A percentile compares a stretch with the other conserved stretches of the same genome.
These are phyloP conservation scores for Ganoderma boninense DNA, from an alignment of 1,284 basidiomycete species.

Conservation along the genomic window DNA sequence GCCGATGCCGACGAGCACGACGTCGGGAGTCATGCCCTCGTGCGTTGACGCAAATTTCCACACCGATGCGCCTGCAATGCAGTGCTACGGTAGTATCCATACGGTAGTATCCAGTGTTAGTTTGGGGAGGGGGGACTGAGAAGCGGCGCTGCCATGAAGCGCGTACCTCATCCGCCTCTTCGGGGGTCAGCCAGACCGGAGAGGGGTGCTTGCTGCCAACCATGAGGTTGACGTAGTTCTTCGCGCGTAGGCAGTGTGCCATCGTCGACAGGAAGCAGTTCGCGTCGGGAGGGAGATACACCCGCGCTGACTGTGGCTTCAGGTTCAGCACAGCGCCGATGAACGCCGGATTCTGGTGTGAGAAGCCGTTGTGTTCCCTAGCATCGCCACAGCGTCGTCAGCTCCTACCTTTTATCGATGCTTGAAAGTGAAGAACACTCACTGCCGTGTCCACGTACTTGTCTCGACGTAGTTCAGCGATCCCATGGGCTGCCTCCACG, in stretches of 20 bases:
- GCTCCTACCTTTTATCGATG: conserved; percentile 4
- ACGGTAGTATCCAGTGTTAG: neutral
- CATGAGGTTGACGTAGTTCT: conserved; percentile 88
- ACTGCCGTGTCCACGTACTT: conserved; percentile 84
- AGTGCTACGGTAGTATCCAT: too few relatives aligned
- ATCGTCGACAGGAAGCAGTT: conserved; percentile 86
- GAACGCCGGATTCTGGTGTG: conserved; percentile 89
- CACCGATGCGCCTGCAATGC: conserved; percentile 76
- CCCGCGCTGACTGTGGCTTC: conserved; percentile 77
- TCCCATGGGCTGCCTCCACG: conserved; percentile 77
- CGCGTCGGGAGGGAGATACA: conserved; percentile 91
- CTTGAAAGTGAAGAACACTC: conserved; percentile 5
- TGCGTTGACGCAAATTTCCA: conserved; percentile 83
- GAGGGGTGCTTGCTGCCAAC: conserved; percentile 87
- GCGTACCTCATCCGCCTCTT: conserved; percentile 66
- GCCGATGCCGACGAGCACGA: conserved; percentile 78
- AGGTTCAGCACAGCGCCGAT: conserved; percentile 85
- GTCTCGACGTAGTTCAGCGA: conserved; percentile 90
- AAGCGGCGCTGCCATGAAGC: neutral
- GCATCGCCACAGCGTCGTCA: neutral
- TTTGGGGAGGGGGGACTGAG: too few relatives aligned
- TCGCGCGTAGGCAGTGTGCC: conserved; percentile 83
- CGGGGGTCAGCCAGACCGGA: conserved; percentile 71
- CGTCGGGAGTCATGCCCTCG: conserved; percentile 69
- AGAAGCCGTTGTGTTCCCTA: conserved; percentile 78